phyloP scores from a whole-genome alignment of 2,329 filamentous ascomycete species.

The Aspergillus fumigatiaffinis region DNA sequence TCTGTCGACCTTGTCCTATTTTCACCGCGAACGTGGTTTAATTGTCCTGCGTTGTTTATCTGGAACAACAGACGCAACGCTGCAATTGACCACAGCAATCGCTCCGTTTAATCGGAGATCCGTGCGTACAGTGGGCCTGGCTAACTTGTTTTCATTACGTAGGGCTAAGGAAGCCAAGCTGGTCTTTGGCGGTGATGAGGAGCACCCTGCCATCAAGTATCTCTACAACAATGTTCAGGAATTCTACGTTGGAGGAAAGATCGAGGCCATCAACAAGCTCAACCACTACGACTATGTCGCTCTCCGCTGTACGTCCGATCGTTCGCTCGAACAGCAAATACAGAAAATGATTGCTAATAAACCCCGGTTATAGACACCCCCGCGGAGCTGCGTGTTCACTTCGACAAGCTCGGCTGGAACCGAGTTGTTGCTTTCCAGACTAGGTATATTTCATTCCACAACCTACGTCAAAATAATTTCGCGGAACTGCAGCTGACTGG shows the following conservation, averaged over 20 bases:
- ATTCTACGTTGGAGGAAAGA: constrained; percentile 91
- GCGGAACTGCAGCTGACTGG: constrained; percentile 6
- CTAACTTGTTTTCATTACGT: constrained; percentile 22
- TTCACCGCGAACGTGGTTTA: neutral
- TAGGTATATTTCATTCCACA: constrained; percentile 30
- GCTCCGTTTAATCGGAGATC: constrained; percentile 1
- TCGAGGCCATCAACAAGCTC: constrained; percentile 89
- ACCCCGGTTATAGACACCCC: constrained; percentile 64
- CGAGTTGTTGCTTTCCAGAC: constrained; percentile 99
- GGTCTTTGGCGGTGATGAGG: constrained; percentile 89
- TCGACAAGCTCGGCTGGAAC: constrained; percentile 99
- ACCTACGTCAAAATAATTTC: neutral
- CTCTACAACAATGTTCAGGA: constrained; percentile 76
- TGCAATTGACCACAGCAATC: neutral
- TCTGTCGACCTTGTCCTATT: neutral
- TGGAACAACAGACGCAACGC: neutral
- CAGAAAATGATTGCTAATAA: constrained; percentile 3
- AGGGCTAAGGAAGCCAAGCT: constrained; percentile 85
- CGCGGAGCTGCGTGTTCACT: constrained; percentile 89
- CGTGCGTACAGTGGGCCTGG: constrained; percentile 17
- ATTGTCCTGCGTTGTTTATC: neutral
- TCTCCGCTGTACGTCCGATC: constrained; percentile 68
- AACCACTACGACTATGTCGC: constrained; percentile 99
- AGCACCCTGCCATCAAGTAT: constrained; percentile 90
- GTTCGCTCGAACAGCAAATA: neutral